Evolutionary conservation across 495 filamentous ascomycete species (phyloP), one percentile per base, ranked within the genome.

Genomic region (Aspergillus carlsbadensis): DNA sequence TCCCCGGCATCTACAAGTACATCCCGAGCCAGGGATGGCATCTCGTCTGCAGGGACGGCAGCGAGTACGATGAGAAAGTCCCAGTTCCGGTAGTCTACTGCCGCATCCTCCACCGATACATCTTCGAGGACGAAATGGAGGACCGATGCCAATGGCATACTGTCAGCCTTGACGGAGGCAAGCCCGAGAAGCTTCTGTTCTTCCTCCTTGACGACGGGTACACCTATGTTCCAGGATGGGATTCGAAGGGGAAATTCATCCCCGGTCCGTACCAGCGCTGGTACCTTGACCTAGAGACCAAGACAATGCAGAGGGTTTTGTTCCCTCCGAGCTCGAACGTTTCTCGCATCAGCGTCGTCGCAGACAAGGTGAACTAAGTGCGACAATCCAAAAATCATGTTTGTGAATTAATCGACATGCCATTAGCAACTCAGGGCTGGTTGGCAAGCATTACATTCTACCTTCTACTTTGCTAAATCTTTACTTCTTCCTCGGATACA

Each of bases 221-320:
- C 51, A 69, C 69, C 62, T 78, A 72, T 69, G 73, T 78, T 35
- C 67, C 73, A 21, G 75, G 71, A 41, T 78, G 75, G 75, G 73
- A 78, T 42, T 63, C 71, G 13, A 65, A 73, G 48, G 72, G 71
- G 13, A 67, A 62, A 17, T 78, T 78, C 56, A 75, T 78, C 39
- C 72, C 70, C 22, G 75, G 75, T 2, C 75, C 75, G 6, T 78
- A 78, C 48, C 72, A 70, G 24, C 74, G 73, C 54, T 78, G 73
- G 73, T 71, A 63, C 52, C 61, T 72, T 24, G 75, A 78, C 48
- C 53, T 68, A 20, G 71, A 73, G 50, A 67, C 65, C 35, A 57
- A 63, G 35, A 72, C 71, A 22, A 72, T 78, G 71, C 71, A 60
- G n/a, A 74, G 70, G 17, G 64, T 67, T 17, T 65, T 69, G 31